These are phyloP conservation scores for Pleurozium schreberi DNA, from an alignment of 225 moss, liverwort and hornwort species.

Conservation along the genomic window DNA sequence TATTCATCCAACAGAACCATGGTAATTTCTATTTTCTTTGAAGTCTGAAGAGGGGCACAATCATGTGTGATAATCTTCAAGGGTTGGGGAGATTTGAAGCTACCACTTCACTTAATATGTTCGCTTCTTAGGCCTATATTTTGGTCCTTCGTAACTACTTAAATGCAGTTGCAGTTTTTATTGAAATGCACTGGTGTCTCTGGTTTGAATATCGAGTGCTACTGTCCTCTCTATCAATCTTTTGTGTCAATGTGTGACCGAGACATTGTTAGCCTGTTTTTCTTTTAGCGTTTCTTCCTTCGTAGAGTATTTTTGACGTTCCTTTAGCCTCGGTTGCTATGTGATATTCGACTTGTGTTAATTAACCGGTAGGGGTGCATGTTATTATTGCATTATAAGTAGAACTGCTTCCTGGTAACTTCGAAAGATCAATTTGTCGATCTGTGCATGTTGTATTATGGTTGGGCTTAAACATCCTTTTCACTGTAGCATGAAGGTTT, in stretches of 20 bases:
- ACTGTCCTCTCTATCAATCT: background rate
- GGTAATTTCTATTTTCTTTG: slow-evolving; percentile 24
- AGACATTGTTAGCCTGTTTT: background rate
- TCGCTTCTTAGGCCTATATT: background rate
- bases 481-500: background rate
- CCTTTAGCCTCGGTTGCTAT: background rate
- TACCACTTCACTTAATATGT: background rate
- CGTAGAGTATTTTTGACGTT: background rate
- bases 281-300: background rate
- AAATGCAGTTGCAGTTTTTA: background rate
- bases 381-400: background rate
- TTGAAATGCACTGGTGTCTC: background rate
- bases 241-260: background rate
- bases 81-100: background rate
- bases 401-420: background rate
- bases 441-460: background rate
- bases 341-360: background rate
- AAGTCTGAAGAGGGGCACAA: background rate
- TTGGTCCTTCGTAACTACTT: background rate
- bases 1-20: slow-evolving; percentile 91
- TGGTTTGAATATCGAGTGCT: background rate
- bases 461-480: background rate
- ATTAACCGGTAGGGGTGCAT: background rate
- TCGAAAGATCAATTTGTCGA: background rate
- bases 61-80: background rate